phyloP scores from a whole-genome alignment of 2,329 filamentous ascomycete species.

The Fusarium nygamai region DNA sequence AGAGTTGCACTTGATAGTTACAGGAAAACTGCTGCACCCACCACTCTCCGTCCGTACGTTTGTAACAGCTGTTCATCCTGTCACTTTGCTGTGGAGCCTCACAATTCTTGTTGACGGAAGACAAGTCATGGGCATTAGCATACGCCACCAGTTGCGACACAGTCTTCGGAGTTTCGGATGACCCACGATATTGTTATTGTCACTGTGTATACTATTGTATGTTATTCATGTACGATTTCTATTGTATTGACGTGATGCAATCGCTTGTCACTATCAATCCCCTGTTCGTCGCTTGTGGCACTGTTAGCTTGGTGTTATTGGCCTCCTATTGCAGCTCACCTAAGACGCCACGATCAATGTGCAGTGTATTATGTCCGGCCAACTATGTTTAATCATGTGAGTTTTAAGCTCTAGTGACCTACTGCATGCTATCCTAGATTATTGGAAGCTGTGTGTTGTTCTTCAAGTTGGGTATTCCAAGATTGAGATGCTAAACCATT shows the following conservation, averaged over 20 bases:
- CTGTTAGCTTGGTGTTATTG: not conserved
- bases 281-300: not conserved
- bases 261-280: not conserved
- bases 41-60: slow-evolving; percentile 9
- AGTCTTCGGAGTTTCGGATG: slow-evolving; percentile 37
- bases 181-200: slow-evolving; percentile 11
- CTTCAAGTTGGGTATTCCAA: not conserved
- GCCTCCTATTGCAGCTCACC: not conserved
- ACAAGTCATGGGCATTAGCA: slow-evolving; percentile 12
- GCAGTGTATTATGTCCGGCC: not conserved
- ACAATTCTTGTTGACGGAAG: not conserved
- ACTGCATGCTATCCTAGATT: not conserved
- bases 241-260: not conserved
- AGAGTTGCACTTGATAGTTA: slow-evolving; percentile 9
- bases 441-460: too few species aligned
- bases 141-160: slow-evolving; percentile 38
- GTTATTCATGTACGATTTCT: not conserved
- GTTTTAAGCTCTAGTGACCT: too few species aligned
- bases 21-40: slow-evolving; percentile 4
- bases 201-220: not conserved
- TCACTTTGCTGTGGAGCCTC: slow-evolving; percentile 29
- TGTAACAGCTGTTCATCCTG: slow-evolving; percentile 36
- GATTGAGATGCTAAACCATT: rapidly evolving
- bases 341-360: not conserved
- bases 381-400: too few species aligned